Evolutionary conservation across 1,284 basidiomycete genomes (phyloP), one percentile per base, ranked within the genome.

Genomic region (Termitomyces sp.): DNA sequence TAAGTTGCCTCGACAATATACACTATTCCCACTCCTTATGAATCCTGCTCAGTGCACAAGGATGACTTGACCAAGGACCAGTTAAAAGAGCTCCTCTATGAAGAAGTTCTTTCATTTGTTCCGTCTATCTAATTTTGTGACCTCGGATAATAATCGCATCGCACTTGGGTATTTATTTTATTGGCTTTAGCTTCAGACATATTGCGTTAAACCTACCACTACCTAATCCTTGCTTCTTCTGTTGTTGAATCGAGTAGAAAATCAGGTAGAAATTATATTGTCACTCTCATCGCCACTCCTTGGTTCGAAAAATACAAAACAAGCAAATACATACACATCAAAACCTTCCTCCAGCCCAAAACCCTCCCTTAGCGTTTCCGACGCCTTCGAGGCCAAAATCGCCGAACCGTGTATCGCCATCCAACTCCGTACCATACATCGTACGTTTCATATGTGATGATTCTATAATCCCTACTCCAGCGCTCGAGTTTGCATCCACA

Each of bases 401-500:
- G 5, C 88, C 88, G 64, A 90, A 90, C 43, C 87, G 79, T 10
- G 83, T 84, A 64, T 90, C 86, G 38, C 72, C 71, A 26, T 87
- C 86, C 39, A 88, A 65, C 66, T 90, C 87, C 0, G 87, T 90
- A 5, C 87, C 87, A 66, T 88, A 90, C 82, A 90, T 87, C 14
- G 88, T 90, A 55, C 80, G 77, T 63, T 77, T 79, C 55, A 75
- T 67, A 11, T 62, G 61, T 30, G 63, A 62, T 26, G 66, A 57
- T 30, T 67, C 62, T 16, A 50, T 34, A 31, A 45, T 37, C 28
- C 59, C 60, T 30, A 61, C 56, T 24, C 65, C 26, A 70, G 59
- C 13, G 66, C 65, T 51, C 33, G 57, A 34, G 11, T 46, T 30
- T 35, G 34, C 14, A 16, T 49, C 55, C 26, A 33, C 14, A 10